Percentiles rank a stretch among this genome's conserved stretches.
Conservation (phyloP, 257 asterid genomes). For the Nicotiana tomentosiformis region DNA sequence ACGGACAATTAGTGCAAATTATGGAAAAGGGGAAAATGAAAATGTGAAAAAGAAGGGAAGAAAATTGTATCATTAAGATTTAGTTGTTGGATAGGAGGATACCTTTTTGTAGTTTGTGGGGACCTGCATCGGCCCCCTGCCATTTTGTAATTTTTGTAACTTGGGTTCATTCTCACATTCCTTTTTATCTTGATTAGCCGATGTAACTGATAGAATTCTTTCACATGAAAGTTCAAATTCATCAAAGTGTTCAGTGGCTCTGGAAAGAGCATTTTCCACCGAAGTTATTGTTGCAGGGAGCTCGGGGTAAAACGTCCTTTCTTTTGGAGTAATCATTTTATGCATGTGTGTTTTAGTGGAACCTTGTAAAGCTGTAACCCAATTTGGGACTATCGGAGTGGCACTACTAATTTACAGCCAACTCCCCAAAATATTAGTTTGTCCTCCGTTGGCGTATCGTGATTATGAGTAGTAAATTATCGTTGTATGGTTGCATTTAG, state of each 20-base stretch:
- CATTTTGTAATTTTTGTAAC: conserved; percentile 29
- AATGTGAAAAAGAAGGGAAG: conserved; percentile 18
- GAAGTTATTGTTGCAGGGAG: neutral
- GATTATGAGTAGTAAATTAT: neutral
- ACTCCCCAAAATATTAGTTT: too few relatives aligned
- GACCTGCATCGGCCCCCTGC: conserved; percentile 21
- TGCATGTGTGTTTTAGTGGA: neutral
- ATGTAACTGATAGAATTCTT: conserved; percentile 46
- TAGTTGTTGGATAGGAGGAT: conserved; percentile 37
- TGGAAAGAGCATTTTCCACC: neutral
- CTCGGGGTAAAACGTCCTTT: neutral
- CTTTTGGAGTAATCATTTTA: neutral
- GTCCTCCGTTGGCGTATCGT: neutral
- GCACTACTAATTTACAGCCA: too few relatives aligned
- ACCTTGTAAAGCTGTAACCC: neutral
- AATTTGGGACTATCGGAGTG: neutral
- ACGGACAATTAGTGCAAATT: conserved; percentile 18
- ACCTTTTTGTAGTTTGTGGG: conserved; percentile 46
- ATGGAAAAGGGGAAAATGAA: conserved; percentile 7
- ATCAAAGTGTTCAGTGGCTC: conserved; percentile 6
- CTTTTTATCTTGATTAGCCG: conserved; percentile 13
- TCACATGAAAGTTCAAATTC: conserved; percentile 37
- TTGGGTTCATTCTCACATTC: conserved; percentile 6
- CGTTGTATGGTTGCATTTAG: neutral
- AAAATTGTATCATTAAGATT: conserved; percentile 35